Evolutionary conservation across 116 monocot species (phyloP), one percentile per base, ranked within the genome.

Genomic region (Zostera marina): DNA sequence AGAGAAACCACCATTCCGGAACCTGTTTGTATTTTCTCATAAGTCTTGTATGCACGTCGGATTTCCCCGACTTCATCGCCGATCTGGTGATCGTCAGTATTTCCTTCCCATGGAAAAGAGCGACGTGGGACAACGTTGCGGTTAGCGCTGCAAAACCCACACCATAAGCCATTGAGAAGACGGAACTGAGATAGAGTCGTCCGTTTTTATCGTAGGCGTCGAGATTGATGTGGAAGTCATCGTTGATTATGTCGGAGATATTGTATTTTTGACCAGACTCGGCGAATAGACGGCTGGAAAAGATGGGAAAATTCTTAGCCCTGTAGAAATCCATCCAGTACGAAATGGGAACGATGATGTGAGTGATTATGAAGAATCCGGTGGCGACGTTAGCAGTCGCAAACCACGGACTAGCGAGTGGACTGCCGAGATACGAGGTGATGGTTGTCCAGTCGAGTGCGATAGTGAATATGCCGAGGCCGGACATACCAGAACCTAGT

Each of bases 391-490:
- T 85, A 13, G 74, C 77, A 0, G 80, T 85, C 42, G 84, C 84
- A 11, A 85, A 85, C 77, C 77, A 74, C 0, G 84, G 84, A 63
- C 79, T 84, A 11, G 79, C 84, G 8, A 84, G 69, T 0, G 84
- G 84, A 59, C 84, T 85, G 9, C 77, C 80, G 9, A 85, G 74
- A 61, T 80, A 85, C 4, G 80, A 71, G 38, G 71, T 77, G 49
- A 85, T 48, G 11, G 72, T 74, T 11, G 80, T 72, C 80, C 80
- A 85, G 53, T 85, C 85, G 20, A 85, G 68, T 2, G 74, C 77
- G 4, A 85, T 41, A 5, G 85, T 62, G 3, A 71, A 77, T 14
- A 85, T 58, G 52, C 85, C 85, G 10, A 85, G 84, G 21, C 84
- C 80, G 9, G 59, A 32, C 23, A 80, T 68, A 1, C 84, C 84